phyloP scores from a whole-genome alignment of 73 alveolate species.

The Paramecium sonneborni region DNA sequence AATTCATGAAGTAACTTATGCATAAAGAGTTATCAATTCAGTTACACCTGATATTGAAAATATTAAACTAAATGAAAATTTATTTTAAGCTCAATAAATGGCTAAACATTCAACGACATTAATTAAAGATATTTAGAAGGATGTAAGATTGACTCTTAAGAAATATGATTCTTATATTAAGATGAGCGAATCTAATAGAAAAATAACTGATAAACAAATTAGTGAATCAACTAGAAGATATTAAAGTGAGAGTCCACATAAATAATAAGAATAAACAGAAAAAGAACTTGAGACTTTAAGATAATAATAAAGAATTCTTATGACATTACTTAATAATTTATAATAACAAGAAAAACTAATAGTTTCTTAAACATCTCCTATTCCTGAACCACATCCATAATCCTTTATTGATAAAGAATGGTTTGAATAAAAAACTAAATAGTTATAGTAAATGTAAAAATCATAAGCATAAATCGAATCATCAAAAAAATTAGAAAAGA shows the following conservation, averaged over 20 bases:
- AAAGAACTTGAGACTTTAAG: constrained; percentile 14
- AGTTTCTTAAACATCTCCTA: not conserved
- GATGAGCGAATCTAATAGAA: constrained; percentile 26
- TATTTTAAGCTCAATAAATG: constrained; percentile 27
- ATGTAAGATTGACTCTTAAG: constrained; percentile 34
- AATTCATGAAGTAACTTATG: constrained; percentile 20
- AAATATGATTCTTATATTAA: constrained; percentile 32
- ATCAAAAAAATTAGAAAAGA: not conserved
- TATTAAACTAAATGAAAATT: constrained; percentile 21
- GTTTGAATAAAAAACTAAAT: not conserved
- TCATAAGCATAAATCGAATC: not conserved
- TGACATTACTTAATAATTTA: not conserved
- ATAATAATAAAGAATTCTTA: not conserved
- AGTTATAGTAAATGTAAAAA: not conserved
- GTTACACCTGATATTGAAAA: not conserved
- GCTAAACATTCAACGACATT: constrained; percentile 20
- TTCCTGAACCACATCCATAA: not conserved
- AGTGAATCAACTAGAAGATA: not conserved
- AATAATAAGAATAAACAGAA: not conserved
- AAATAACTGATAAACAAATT: not conserved
- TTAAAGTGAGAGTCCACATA: not conserved
- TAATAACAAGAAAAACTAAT: not conserved
- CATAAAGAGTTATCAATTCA: not conserved
- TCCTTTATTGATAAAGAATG: not conserved
- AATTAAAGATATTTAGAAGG: constrained; percentile 24